A percentile compares a stretch with the other conserved stretches of the same genome.
These are phyloP conservation scores for Pichia terricola DNA, from an alignment of 1,139 yeast species.

Conservation along the genomic window DNA sequence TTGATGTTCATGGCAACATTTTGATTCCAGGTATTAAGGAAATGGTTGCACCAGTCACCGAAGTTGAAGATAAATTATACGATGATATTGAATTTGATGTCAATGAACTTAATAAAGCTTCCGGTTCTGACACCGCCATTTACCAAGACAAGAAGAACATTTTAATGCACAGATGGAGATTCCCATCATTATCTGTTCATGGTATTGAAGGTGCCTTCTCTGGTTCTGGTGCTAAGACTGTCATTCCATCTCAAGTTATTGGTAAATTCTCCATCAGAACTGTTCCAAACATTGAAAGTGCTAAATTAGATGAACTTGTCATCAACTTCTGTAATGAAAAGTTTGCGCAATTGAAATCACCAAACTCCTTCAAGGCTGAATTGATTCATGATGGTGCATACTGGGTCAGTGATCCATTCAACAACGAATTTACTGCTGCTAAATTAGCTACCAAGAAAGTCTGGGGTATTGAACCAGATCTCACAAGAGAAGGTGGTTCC, in stretches of 20 bases:
- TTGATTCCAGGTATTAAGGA: slow-evolving; percentile 80
- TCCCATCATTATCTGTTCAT: slow-evolving; percentile 89
- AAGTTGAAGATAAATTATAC: slow-evolving; percentile 66
- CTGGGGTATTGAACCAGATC: slow-evolving; percentile 91
- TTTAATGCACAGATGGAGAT: slow-evolving; percentile 98
- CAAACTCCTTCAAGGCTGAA: slow-evolving; percentile 64
- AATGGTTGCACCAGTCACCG: slow-evolving; percentile 91
- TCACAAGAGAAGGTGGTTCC: slow-evolving; percentile 97
- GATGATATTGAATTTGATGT: slow-evolving; percentile 80
- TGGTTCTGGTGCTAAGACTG: slow-evolving; percentile 94
- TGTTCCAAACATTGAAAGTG: slow-evolving; percentile 84
- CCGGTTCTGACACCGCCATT: slow-evolving; percentile 79
- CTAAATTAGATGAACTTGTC: slow-evolving; percentile 70
- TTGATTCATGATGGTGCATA: slow-evolving; percentile 90
- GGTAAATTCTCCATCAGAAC: slow-evolving; percentile 97
- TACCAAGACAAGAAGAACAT: slow-evolving; percentile 72
- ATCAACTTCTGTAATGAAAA: slow-evolving; percentile 56
- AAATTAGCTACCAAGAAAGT: slow-evolving; percentile 88
- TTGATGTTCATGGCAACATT: slow-evolving; percentile 72
- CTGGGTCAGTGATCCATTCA: slow-evolving; percentile 94
- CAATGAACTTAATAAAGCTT: slow-evolving; percentile 76
- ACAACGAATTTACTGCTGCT: slow-evolving; percentile 90
- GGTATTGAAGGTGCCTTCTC: slow-evolving; percentile 98
- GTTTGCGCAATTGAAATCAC: slow-evolving; percentile 61
- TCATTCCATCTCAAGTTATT: slow-evolving; percentile 85